These are phyloP conservation scores for Scleromitrula shiraiana DNA, from an alignment of 2,329 filamentous ascomycete species.

Conservation along the genomic window DNA sequence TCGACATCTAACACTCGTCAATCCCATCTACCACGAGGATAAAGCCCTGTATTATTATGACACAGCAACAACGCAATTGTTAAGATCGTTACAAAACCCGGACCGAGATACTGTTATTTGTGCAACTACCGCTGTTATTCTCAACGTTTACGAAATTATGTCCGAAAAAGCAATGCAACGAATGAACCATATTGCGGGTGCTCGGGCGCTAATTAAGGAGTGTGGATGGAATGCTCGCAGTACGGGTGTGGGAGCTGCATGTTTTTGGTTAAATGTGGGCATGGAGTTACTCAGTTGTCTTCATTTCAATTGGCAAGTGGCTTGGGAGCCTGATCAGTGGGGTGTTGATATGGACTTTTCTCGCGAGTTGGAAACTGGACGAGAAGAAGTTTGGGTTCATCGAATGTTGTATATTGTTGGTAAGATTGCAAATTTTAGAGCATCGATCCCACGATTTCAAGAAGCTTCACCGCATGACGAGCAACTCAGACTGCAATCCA, in stretches of 20 bases:
- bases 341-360: constrained; percentile 71
- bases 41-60: constrained; percentile 80
- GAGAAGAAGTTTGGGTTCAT: constrained; percentile 81
- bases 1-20: constrained; percentile 67
- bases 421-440: constrained; percentile 79
- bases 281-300: constrained; percentile 87
- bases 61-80: constrained; percentile 69
- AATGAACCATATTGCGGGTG: constrained; percentile 86
- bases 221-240: constrained; percentile 81
- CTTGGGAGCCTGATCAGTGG: constrained; percentile 89
- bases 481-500: constrained; percentile 53
- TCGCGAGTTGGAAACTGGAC: constrained; percentile 47
- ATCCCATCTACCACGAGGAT: constrained; percentile 63
- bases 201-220: constrained; percentile 78
- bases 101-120: constrained; percentile 78
- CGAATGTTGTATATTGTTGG: constrained; percentile 83
- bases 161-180: constrained; percentile 67
- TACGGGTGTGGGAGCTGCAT: constrained; percentile 72
- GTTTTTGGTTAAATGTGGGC: constrained; percentile 89
- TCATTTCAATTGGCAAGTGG: constrained; percentile 76
- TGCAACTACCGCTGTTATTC: constrained; percentile 76
- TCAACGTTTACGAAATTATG: constrained; percentile 94
- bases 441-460: constrained; percentile 55
- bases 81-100: constrained; percentile 72
- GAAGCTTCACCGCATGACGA: constrained; percentile 53